Evolutionary conservation across 2,329 filamentous ascomycete species (phyloP), one percentile per base, ranked within the genome.

Genomic region (Conoideocrella luteorostrata): DNA sequence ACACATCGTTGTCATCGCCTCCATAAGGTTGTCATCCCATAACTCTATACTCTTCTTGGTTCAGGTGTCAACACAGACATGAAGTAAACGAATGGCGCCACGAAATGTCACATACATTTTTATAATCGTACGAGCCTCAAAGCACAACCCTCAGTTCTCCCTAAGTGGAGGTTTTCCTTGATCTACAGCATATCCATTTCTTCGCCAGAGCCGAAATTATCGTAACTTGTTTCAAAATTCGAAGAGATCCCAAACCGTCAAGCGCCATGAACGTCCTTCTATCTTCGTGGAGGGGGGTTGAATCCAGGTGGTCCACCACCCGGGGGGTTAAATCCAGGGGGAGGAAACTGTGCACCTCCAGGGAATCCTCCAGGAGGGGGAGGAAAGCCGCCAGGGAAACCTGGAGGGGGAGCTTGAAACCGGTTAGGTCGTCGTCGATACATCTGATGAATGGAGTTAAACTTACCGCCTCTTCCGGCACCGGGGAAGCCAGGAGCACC

Each of bases 201-300:
- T 45, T 39, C 42, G 42, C 42, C 42, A 44, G 23, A 35, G 24
- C 23, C 42, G 40, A 47, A 49, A 47, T 49, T 53, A 52, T 56
- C 52, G 53, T 49, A 51, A 47, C 44, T 49, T 51, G 44, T 56
- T 47, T 46, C 43, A 48, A 49, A 54, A 49, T 30, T 17, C 44
- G 33, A 52, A 52, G 47, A 45, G 49, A 44, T 52, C 49, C 48
- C 47, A 47, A 50, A 50, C 50, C 52, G 47, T 50, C 52, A 49
- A 55, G 49, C 47, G 44, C 52, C 45, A 51, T 53, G 52, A 48
- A 53, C 53, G 20, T 41, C 18, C 54, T 52, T 48, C 53, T 70
- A 80, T 70, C 75, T 69, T 64, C 78, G 73, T 43, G 82, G 80
- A 46, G 85, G 82, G 48, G 80, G 82, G 67, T 88, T 84, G 69